Conservation (phyloP, 2,329 filamentous ascomycete genomes). For the Grosmannia serpens region DNA sequence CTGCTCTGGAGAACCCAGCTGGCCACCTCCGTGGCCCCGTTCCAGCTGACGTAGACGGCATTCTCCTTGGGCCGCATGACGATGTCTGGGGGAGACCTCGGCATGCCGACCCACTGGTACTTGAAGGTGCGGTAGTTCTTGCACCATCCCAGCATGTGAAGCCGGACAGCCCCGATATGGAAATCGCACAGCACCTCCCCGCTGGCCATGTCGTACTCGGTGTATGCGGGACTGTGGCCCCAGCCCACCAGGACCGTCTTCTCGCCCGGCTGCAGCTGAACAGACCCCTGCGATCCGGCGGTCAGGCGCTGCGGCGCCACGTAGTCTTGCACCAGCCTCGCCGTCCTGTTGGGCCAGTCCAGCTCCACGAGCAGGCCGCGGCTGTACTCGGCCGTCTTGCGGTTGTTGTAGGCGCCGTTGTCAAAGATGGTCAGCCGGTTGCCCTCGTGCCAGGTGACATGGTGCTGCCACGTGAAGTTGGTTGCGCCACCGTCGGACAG, state of each 20-base stretch:
- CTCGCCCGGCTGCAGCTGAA: slow-evolving; percentile 24
- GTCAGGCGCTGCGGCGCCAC: slow-evolving; percentile 24
- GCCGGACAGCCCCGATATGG: slow-evolving; percentile 23
- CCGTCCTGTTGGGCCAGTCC: slow-evolving; percentile 29
- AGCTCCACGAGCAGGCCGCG: slow-evolving; percentile 27
- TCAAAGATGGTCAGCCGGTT: slow-evolving; percentile 35
- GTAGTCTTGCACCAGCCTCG: slow-evolving; percentile 26
- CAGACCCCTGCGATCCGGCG: slow-evolving; percentile 26
- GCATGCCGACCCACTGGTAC: slow-evolving; percentile 15
- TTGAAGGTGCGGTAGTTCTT: slow-evolving; percentile 17
- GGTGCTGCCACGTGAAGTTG: slow-evolving; percentile 38
- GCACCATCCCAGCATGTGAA: slow-evolving; percentile 11
- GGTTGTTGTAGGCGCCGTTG: slow-evolving; percentile 24
- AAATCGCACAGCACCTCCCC: slow-evolving; percentile 29
- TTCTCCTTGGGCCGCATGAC: slow-evolving; percentile 11
- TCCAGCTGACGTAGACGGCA: slow-evolving; percentile 20
- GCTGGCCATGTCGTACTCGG: slow-evolving; percentile 26
- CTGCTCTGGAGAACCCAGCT: slow-evolving; percentile 8
- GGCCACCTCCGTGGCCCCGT: slow-evolving; percentile 20
- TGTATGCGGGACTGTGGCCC: slow-evolving; percentile 33
- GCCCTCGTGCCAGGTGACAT: slow-evolving; percentile 27
- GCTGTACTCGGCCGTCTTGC: slow-evolving; percentile 4
- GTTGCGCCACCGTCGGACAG: slow-evolving; percentile 20
- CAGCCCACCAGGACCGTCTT: slow-evolving; percentile 33
- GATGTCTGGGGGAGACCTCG: slow-evolving; percentile 13